Conservation (phyloP, 1,139 yeast genomes). For the Kurtzmaniella quercitrusa region DNA sequence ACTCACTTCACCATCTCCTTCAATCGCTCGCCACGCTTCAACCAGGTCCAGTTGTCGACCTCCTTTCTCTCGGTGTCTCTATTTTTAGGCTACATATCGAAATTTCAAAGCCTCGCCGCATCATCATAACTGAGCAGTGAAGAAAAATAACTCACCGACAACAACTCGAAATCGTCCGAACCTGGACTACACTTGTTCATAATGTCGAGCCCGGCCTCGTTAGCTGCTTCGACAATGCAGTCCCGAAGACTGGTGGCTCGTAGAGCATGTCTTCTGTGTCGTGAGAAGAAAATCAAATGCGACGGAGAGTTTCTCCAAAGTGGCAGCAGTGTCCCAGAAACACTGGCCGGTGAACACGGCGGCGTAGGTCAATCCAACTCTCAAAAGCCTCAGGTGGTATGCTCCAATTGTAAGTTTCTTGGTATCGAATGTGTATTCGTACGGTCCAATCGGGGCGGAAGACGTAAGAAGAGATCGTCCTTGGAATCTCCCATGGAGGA, state of each 20-base stretch:
- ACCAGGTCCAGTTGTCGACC: neutral
- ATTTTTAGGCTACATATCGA: neutral
- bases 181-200: neutral
- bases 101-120: neutral
- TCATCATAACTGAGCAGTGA: neutral
- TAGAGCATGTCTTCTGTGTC: slow-evolving; percentile 57
- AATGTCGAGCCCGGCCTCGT: slow-evolving; percentile 2
- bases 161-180: neutral
- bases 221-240: slow-evolving; percentile 6
- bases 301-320: slow-evolving; percentile 44
- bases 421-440: slow-evolving; percentile 55
- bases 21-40: neutral
- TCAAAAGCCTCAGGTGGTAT: slow-evolving; percentile 17
- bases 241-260: slow-evolving; percentile 42
- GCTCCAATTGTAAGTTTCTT: slow-evolving; percentile 50
- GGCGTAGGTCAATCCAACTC: slow-evolving; percentile 9
- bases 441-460: slow-evolving; percentile 56
- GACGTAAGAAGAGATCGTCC: slow-evolving; percentile 22
- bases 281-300: slow-evolving; percentile 61
- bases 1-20: neutral
- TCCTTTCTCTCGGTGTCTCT: neutral
- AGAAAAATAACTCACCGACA: neutral
- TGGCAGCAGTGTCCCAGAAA: slow-evolving; percentile 13
- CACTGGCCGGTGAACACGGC: slow-evolving; percentile 7
- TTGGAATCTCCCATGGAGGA: neutral